Evolutionary conservation across 2,329 filamentous ascomycete genomes (phyloP).

Genomic region (Ceratocystis variospora): DNA sequence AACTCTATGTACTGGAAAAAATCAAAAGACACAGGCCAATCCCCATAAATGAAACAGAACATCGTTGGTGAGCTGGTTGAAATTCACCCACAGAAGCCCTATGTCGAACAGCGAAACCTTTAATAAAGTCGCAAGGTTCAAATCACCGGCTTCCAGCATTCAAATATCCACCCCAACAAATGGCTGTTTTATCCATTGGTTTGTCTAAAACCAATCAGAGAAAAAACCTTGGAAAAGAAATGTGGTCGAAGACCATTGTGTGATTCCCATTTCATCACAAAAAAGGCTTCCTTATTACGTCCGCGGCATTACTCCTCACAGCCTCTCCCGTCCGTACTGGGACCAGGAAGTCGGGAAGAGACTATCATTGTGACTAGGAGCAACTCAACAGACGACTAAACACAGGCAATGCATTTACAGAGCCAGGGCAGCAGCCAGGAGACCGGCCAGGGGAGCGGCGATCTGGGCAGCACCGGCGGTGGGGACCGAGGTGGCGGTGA

Average conservation of each 20-base stretch:
- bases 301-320: not conserved
- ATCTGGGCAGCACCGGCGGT: constrained; percentile 19
- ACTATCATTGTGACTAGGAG: too few species aligned
- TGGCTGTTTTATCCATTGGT: too few species aligned
- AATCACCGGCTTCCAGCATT: not conserved
- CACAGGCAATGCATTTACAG: constrained; percentile 14
- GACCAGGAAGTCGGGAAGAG: not conserved
- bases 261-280: not conserved
- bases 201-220: not conserved
- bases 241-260: not conserved
- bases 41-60: not conserved
- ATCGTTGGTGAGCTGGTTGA: not conserved
- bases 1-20: constrained; percentile 19
- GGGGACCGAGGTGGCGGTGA: constrained; percentile 17
- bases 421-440: constrained; percentile 17
- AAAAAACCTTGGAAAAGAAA: not conserved
- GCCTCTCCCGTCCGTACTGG: constrained; percentile 5
- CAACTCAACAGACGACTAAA: not conserved
- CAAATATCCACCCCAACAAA: not conserved
- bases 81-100: not conserved
- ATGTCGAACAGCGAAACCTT: not conserved
- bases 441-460: constrained; percentile 18
- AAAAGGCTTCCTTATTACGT: not conserved
- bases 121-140: not conserved
- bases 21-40: not conserved